phyloP scores from a whole-genome alignment of 2,329 filamentous ascomycete genomes.

The Fusarium musae region DNA sequence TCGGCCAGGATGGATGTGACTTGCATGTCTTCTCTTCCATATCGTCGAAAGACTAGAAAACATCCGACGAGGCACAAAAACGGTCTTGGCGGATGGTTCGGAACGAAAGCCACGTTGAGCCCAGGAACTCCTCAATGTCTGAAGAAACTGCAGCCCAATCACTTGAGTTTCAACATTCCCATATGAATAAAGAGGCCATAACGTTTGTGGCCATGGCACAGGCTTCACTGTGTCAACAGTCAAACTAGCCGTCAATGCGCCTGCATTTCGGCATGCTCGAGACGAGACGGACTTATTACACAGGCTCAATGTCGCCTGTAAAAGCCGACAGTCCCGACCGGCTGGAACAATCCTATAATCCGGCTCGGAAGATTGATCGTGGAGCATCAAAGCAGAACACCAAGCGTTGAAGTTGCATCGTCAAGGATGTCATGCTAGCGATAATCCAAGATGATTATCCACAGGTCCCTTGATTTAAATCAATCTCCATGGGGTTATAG shows the following conservation, averaged over 20 bases:
- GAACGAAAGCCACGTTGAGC: constrained; percentile 17
- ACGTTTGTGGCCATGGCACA: background rate
- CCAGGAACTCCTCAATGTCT: constrained; percentile 4
- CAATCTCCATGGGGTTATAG: constrained; percentile 7
- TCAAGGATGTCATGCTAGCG: background rate
- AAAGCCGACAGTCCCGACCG: background rate
- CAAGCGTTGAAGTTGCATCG: background rate
- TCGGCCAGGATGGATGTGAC: too few relatives aligned
- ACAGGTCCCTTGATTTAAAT: constrained; percentile 11
- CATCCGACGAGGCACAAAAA: constrained; percentile 13
- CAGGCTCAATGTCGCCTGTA: background rate
- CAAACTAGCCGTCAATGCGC: background rate
- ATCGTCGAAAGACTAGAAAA: background rate
- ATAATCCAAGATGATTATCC: background rate
- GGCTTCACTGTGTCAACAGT: background rate
- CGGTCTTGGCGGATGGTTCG: constrained; percentile 18
- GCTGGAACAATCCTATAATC: background rate
- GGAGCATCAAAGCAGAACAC: background rate
- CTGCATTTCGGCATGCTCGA: constrained; percentile 1
- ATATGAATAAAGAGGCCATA: background rate
- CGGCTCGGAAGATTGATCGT: background rate
- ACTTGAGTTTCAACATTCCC: background rate
- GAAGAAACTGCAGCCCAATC: background rate
- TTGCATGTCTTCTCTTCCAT: background rate
- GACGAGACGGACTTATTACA: background rate